Evolutionary conservation across 805 yeast genomes (phyloP), one percentile per base, ranked within the genome.

Genomic region (Tetrapisispora phaffii): DNA sequence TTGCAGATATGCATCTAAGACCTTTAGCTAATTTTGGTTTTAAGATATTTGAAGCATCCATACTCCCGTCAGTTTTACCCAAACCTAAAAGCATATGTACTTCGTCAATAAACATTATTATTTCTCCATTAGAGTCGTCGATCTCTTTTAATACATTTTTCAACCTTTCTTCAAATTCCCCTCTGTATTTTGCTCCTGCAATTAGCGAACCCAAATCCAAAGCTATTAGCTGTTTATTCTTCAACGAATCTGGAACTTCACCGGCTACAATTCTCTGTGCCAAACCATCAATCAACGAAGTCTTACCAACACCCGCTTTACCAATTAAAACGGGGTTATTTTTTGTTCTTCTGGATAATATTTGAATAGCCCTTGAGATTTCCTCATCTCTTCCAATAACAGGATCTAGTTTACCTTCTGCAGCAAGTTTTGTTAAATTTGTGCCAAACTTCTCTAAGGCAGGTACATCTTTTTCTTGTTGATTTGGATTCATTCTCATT

Each of bases 331-430:
- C 95, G 0, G 98, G 98, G 58, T 90, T 90, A 63, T 93, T 93
- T 65, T 90, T 90, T 1, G 97, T 88, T 62, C 97, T 74, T 54
- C 98, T 72, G 1, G 96, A 86, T 38, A 90, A 68, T 40, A 90
- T 89, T 62, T 90, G 97, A 46, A 90, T 82, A 0, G 97, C 90
- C 47, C 98, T 72, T 47, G 90, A 75, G 46, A 90, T 93, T 60
- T 93, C 97, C 50, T 89, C 96, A 57, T 93, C 97, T 50, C 97
- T 73, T 3, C 98, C 98, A 57, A 90, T 93, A 20, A 93, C 97
- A 0, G 98, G 98, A 58, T 90, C 98, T 33, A 90, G 70, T 56
- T 86, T 86, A 24, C 97, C 97, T 44, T 85, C 85, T 49, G 75
- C 73, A 1, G 98, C 98, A 52, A 90, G 63, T 47, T 81, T 79